A percentile compares a stretch with the other conserved stretches of the same genome.
Evolutionary conservation across 371 early-diverging fungal genomes (phyloP).

Genomic region (Mucor racemosus): DNA sequence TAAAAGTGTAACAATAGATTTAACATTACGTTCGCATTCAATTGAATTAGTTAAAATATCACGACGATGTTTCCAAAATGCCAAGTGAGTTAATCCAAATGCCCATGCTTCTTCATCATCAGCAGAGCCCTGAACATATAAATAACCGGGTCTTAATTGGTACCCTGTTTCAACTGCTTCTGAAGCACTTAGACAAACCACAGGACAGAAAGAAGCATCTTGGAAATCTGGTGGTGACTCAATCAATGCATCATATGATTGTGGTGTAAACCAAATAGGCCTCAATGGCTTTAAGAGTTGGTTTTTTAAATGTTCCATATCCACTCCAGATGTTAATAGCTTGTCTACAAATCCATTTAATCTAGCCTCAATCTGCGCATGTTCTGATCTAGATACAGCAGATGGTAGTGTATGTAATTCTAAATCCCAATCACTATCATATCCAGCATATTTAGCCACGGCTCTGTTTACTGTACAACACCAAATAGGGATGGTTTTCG

Average conservation of each 20-base stretch:
- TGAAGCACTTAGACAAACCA: conserved; percentile 79
- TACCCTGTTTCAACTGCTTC: conserved; percentile 61
- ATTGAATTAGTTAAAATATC: conserved; percentile 48
- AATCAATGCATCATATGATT: conserved; percentile 49
- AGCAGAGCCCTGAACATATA: conserved; percentile 88
- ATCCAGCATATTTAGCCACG: conserved; percentile 22
- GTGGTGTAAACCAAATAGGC: conserved; percentile 82
- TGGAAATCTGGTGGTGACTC: conserved; percentile 54
- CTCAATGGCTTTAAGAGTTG: conserved; percentile 71
- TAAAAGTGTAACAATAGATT: conserved; percentile 37
- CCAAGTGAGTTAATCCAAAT: conserved; percentile 62
- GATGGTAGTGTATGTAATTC: conserved; percentile 70
- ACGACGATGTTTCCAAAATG: conserved; percentile 75
- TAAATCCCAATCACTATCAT: conserved; percentile 53
- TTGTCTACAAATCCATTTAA: conserved; percentile 66
- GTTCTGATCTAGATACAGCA: conserved; percentile 73
- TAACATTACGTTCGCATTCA: conserved; percentile 56
- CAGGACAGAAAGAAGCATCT: conserved; percentile 62
- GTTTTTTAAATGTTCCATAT: conserved; percentile 46
- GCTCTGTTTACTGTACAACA: conserved; percentile 76
- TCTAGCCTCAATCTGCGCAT: conserved; percentile 65
- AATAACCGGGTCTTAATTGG: conserved; percentile 57
- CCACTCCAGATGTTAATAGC: conserved; percentile 61
- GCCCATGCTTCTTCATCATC: conserved; percentile 92
- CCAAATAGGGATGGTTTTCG: conserved; percentile 92